Evolutionary conservation across 2,329 filamentous ascomycete genomes (phyloP).

Genomic region (Calonectria montana): DNA sequence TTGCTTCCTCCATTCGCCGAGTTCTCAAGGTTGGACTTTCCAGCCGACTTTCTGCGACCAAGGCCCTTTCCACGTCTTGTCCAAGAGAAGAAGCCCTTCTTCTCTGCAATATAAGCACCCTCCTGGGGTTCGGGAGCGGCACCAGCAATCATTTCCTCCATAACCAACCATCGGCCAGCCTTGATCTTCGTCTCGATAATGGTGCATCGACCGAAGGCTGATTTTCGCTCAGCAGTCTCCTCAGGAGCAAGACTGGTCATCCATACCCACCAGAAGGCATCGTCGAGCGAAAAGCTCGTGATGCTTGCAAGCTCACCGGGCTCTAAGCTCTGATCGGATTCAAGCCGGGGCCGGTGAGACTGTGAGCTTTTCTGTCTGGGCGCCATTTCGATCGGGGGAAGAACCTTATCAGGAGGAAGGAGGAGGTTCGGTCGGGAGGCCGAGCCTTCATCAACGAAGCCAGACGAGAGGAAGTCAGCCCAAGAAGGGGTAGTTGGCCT

Average conservation of each 20-base stretch:
- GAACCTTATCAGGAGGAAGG: conserved; percentile 89
- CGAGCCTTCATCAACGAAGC: conserved; percentile 84
- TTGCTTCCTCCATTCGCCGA: conserved; percentile 72
- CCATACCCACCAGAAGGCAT: conserved; percentile 99
- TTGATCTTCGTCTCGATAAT: conserved; percentile 88
- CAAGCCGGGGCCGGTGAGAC: conserved; percentile 80
- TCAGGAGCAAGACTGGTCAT: conserved; percentile 95
- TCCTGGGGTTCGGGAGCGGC: conserved; percentile 86
- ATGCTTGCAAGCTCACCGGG: conserved; percentile 97
- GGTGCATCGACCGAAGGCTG: conserved; percentile 93
- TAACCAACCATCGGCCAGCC: conserved; percentile 88
- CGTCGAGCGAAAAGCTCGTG: conserved; percentile 84
- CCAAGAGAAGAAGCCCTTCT: conserved; percentile 94
- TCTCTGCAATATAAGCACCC: conserved; percentile 92
- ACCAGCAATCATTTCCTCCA: conserved; percentile 96
- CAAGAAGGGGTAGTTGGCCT: conserved; percentile 96
- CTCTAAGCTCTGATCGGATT: conserved; percentile 76
- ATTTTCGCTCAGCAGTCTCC: conserved; percentile 86
- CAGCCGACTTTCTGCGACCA: conserved; percentile 76
- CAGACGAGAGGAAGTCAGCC: conserved; percentile 96
- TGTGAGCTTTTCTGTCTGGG: conserved; percentile 85
- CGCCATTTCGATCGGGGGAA: conserved; percentile 84
- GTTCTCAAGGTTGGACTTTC: conserved; percentile 68
- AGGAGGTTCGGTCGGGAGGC: conserved; percentile 72
- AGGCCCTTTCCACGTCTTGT: conserved; percentile 74